phyloP scores from a whole-genome alignment of 2,329 filamentous ascomycete genomes.

The Rhexocercosporidium sp. region DNA sequence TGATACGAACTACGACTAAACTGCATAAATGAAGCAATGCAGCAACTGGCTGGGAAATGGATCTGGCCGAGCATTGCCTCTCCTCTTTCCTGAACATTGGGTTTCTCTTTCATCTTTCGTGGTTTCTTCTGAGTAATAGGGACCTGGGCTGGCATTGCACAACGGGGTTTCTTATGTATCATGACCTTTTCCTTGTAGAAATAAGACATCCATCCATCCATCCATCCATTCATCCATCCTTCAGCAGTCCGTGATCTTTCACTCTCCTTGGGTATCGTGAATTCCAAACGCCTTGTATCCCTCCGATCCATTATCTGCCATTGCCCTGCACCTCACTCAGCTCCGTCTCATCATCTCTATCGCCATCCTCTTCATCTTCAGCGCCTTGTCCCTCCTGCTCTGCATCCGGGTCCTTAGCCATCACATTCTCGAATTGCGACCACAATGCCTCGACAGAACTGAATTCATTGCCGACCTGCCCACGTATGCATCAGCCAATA shows the following conservation, averaged over 20 bases:
- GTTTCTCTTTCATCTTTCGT: slow-evolving; percentile 27
- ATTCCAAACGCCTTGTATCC: slow-evolving; percentile 29
- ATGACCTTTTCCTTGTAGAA: slow-evolving; percentile 39
- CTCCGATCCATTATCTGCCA: slow-evolving; percentile 15
- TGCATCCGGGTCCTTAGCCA: slow-evolving; percentile 70
- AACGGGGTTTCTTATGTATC: slow-evolving; percentile 41
- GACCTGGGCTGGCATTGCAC: slow-evolving; percentile 32
- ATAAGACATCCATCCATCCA: slow-evolving; percentile 49
- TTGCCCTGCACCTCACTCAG: slow-evolving; percentile 20
- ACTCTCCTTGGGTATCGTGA: slow-evolving; percentile 37
- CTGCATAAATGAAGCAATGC: slow-evolving; percentile 38
- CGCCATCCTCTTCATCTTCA: slow-evolving; percentile 34
- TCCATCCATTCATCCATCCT: slow-evolving; percentile 27
- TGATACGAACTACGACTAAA: slow-evolving; percentile 40
- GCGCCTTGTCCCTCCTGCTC: slow-evolving; percentile 39
- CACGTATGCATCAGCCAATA: background rate
- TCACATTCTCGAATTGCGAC: slow-evolving; percentile 96
- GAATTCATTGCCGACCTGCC: slow-evolving; percentile 90
- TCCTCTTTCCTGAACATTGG: slow-evolving; percentile 22
- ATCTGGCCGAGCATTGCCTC: slow-evolving; percentile 26
- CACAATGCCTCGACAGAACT: slow-evolving; percentile 95
- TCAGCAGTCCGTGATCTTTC: slow-evolving; percentile 7
- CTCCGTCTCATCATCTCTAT: slow-evolving; percentile 30
- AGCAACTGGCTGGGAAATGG: slow-evolving; percentile 26
- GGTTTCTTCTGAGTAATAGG: slow-evolving; percentile 36